Evolutionary conservation across 371 early-diverging fungal species (phyloP).

Genomic region (Syncephalastrum sp.): DNA sequence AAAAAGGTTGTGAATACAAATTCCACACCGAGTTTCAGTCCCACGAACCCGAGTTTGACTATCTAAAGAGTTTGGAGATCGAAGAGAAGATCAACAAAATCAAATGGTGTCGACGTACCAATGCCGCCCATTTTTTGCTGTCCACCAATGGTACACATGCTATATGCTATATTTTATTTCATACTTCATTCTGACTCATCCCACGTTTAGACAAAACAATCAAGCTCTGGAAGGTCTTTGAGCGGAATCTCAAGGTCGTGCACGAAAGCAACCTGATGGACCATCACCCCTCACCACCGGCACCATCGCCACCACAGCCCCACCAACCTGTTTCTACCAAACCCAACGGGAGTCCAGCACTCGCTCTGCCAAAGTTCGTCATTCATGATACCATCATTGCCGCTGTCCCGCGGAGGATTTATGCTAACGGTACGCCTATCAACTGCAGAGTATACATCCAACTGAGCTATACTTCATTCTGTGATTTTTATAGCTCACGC

Average conservation of each 20-base stretch:
- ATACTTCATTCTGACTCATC: neutral
- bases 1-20: conserved; percentile 90
- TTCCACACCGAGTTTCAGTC: conserved; percentile 95
- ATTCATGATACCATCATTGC: conserved; percentile 85
- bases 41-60: conserved; percentile 96
- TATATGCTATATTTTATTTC: no score
- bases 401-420: conserved; percentile 80
- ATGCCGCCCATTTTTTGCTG: conserved; percentile 85
- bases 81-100: conserved; percentile 97
- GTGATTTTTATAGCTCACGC: conserved; percentile 67
- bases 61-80: conserved; percentile 93
- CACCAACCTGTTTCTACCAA: no score
- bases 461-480: neutral
- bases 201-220: conserved; percentile 79
- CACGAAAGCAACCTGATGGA: conserved; percentile 73
- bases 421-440: conserved; percentile 60
- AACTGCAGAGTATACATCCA: neutral
- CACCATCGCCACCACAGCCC: conserved; percentile 7
- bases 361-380: conserved; percentile 73
- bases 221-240: conserved; percentile 93
- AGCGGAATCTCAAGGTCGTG: conserved; percentile 80
- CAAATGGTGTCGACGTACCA: conserved; percentile 82
- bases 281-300: conserved; percentile 28
- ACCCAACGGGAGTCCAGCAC: conserved; percentile 3
- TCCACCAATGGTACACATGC: conserved; percentile 78